phyloP scores from a whole-genome alignment of 441 rosid genomes.

The Euphorbia celastroides region DNA sequence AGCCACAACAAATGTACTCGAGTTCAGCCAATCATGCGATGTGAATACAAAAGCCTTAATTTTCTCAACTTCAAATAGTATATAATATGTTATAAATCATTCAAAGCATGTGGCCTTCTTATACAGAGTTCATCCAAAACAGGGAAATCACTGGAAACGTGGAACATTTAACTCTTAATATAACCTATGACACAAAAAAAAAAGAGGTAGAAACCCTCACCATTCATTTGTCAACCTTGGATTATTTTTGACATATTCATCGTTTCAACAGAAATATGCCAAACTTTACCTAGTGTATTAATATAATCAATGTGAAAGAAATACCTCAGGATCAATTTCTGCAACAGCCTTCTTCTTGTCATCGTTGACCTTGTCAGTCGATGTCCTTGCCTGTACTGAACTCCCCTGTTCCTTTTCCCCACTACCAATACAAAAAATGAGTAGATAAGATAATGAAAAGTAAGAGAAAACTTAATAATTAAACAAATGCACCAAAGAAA shows the following conservation, averaged over 20 bases:
- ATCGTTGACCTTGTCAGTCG: conserved; percentile 23
- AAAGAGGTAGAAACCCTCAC: not conserved
- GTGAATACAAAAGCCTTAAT: not conserved
- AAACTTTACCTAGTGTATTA: not conserved
- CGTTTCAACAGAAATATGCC: not conserved
- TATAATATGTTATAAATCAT: conserved; percentile 5
- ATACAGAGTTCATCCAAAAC: not conserved
- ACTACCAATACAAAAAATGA: conserved; percentile 19
- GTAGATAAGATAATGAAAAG: conserved; percentile 10
- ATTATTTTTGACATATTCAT: not conserved
- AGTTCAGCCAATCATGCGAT: conserved; percentile 10
- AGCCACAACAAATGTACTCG: conserved; percentile 1
- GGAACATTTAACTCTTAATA: not conserved
- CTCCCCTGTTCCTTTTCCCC: conserved; percentile 38
- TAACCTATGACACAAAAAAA: conserved; percentile 1
- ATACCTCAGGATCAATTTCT: conserved; percentile 77
- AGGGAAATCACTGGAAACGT: not conserved
- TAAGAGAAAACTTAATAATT: no score
- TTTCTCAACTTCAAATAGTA: not conserved
- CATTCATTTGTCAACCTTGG: not conserved
- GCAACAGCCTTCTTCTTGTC: conserved; percentile 51
- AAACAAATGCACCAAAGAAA: conserved; percentile 3
- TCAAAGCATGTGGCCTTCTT: not conserved
- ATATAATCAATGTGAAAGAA: not conserved
- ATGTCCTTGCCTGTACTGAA: conserved; percentile 26